Percentiles rank a stretch among this genome's conserved stretches.
Conservation (phyloP, 106 monocot genomes). For the Xerophyta viscosa region DNA sequence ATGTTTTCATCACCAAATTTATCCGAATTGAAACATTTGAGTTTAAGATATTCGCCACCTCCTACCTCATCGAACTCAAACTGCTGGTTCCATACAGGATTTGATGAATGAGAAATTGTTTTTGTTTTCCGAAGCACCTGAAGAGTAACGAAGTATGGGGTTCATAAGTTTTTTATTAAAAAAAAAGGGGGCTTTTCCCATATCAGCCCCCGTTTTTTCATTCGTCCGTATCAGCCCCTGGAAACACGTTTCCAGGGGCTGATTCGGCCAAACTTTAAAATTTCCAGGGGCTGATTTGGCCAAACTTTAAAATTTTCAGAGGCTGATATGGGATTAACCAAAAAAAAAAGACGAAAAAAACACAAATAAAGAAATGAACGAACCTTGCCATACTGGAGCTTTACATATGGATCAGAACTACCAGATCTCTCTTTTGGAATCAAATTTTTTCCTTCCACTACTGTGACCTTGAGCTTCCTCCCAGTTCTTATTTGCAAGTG, state of each 20-base stretch:
- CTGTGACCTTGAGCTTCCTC: conserved; percentile 63
- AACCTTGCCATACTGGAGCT: conserved; percentile 91
- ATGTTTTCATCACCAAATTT: conserved; percentile 75
- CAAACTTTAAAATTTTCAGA: neutral
- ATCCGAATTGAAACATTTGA: conserved; percentile 77
- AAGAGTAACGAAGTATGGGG: too few species aligned
- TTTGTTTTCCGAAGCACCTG: conserved; percentile 68
- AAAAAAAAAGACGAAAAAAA: too few species aligned
- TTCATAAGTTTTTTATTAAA: too few species aligned
- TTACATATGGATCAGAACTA: conserved; percentile 79
- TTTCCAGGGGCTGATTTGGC: too few species aligned
- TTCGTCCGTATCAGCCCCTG: too few species aligned
- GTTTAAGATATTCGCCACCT: conserved; percentile 76
- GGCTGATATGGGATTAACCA: too few species aligned
- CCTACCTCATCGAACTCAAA: conserved; percentile 86
- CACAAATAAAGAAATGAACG: conserved; percentile 1
- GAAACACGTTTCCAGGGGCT: too few species aligned
- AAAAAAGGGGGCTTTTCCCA: too few species aligned
- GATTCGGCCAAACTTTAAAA: neutral
- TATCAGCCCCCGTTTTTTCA: too few species aligned
- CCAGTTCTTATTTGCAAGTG: conserved; percentile 50
- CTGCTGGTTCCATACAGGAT: conserved; percentile 68
- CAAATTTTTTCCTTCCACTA: conserved; percentile 66
- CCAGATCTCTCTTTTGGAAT: conserved; percentile 61
- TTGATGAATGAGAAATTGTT: conserved; percentile 34